A percentile compares a stretch with the other conserved stretches of the same genome.
Evolutionary conservation across 129 eudicot species (phyloP).

Genomic region (Flaveria bidentis): DNA sequence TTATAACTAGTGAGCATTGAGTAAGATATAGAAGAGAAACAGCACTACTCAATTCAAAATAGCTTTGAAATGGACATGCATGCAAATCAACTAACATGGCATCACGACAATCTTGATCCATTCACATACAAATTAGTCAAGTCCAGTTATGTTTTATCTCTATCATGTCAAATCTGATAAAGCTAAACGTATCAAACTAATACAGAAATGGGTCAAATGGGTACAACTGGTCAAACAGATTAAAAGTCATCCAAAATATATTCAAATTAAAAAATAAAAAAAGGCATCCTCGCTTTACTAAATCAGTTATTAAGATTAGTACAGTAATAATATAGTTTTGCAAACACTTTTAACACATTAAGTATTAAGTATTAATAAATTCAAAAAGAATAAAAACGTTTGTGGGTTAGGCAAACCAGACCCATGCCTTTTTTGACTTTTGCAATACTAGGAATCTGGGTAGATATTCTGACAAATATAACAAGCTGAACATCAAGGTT

Average conservation of each 20-base stretch:
- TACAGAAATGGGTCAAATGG: not conserved
- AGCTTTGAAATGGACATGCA: constrained; percentile 1
- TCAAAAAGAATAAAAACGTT: not conserved
- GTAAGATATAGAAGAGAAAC: not conserved
- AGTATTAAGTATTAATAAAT: not conserved
- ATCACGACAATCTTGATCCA: not conserved
- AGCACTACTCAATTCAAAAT: not conserved
- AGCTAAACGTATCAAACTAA: not conserved
- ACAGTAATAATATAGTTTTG: not conserved
- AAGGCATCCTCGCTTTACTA: not conserved
- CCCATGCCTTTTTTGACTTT: not conserved
- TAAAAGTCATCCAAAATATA: not conserved
- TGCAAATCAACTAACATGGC: constrained; percentile 3
- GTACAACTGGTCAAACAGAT: not conserved
- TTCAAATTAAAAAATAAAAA: not conserved
- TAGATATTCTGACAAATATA: not conserved
- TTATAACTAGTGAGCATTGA: not conserved
- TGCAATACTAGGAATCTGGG: not conserved
- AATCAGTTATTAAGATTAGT: not conserved
- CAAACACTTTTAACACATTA: not conserved
- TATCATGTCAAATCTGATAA: not conserved
- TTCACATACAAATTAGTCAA: not conserved
- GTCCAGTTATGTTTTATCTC: not conserved
- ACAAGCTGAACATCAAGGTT: not conserved
- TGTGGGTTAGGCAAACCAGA: not conserved